These are phyloP conservation scores for Colletotrichum gigasporum DNA, from an alignment of 2,329 filamentous ascomycete genomes.

Conservation along the genomic window DNA sequence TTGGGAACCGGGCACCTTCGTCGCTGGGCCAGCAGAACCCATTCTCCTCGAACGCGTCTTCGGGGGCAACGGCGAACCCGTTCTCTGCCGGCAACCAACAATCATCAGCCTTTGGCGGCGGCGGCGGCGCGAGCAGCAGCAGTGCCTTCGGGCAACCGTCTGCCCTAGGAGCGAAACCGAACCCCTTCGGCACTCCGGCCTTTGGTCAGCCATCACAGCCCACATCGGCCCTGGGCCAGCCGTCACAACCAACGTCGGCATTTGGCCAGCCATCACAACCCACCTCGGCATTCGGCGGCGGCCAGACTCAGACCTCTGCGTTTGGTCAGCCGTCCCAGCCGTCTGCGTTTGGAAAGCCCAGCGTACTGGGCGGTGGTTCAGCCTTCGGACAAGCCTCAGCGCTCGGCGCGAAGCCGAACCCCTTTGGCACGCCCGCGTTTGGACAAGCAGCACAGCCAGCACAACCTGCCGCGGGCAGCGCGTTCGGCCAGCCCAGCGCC, in stretches of 20 bases:
- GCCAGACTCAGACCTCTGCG: constrained; percentile 41
- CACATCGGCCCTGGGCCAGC: constrained; percentile 47
- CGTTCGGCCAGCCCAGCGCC: constrained; percentile 49
- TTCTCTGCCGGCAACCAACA: constrained; percentile 19
- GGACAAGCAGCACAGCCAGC: constrained; percentile 32
- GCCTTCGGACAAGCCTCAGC: constrained; percentile 49
- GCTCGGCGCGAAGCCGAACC: constrained; percentile 44
- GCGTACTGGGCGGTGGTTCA: constrained; percentile 34
- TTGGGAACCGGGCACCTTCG: constrained; percentile 42
- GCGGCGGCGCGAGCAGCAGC: constrained; percentile 18
- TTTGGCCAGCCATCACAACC: constrained; percentile 36
- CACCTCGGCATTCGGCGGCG: constrained; percentile 47
- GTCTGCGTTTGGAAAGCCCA: constrained; percentile 42
- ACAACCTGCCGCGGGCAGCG: constrained; percentile 24
- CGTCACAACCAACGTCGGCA: constrained; percentile 42
- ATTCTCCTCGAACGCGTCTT: constrained; percentile 41
- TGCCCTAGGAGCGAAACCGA: constrained; percentile 39
- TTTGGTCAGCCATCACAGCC: constrained; percentile 51
- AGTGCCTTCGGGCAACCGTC: constrained; percentile 57
- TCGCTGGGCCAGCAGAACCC: constrained; percentile 45
- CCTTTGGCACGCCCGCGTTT: constrained; percentile 37
- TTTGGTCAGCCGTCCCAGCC: constrained; percentile 49
- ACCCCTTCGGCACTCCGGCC: constrained; percentile 43
- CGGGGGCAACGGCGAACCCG: constrained; percentile 23
- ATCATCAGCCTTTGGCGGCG: constrained; percentile 16